Conservation (phyloP, 1,284 basidiomycete species). For the Sporisorium sorghi region DNA sequence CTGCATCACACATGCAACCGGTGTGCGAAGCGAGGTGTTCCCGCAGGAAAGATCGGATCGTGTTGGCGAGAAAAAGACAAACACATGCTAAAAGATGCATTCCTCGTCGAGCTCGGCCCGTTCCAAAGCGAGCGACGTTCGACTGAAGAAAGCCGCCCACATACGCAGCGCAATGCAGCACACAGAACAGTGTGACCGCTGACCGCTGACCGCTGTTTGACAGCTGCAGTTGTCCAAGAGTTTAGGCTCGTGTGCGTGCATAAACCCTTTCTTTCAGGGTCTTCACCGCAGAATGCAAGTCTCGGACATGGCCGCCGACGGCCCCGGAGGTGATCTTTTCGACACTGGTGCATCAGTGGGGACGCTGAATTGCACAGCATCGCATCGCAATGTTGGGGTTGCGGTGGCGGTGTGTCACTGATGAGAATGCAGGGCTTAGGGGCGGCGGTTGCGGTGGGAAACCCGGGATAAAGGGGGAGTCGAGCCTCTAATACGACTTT, state of each 20-base stretch:
- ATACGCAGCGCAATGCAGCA: too few relatives aligned
- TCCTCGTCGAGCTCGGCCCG: slow-evolving; percentile 7
- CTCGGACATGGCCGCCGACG: not conserved
- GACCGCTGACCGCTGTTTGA: slow-evolving; percentile 1
- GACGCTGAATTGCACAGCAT: not conserved
- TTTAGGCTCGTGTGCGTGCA: not conserved
- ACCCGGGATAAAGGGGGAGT: too few relatives aligned
- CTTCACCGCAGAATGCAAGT: too few relatives aligned
- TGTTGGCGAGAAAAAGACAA: not conserved
- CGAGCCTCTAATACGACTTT: slow-evolving; percentile 55
- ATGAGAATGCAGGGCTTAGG: not conserved
- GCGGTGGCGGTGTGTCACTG: not conserved
- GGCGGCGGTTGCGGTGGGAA: not conserved
- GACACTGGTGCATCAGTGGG: not conserved
- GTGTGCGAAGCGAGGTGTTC: not conserved
- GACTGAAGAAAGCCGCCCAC: too few relatives aligned
- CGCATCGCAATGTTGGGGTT: not conserved
- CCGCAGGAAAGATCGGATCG: too few relatives aligned
- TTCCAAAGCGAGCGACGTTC: slow-evolving; percentile 1
- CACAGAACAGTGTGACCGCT: too few relatives aligned
- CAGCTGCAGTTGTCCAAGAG: not conserved
- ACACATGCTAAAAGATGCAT: slow-evolving; percentile 4
- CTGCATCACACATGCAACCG: not conserved
- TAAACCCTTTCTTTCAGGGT: not conserved
- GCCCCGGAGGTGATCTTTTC: not conserved